Base-by-base conservation (phyloP, 176 grass and related monocot species). In the Eremochloa ophiuroides region DNA sequence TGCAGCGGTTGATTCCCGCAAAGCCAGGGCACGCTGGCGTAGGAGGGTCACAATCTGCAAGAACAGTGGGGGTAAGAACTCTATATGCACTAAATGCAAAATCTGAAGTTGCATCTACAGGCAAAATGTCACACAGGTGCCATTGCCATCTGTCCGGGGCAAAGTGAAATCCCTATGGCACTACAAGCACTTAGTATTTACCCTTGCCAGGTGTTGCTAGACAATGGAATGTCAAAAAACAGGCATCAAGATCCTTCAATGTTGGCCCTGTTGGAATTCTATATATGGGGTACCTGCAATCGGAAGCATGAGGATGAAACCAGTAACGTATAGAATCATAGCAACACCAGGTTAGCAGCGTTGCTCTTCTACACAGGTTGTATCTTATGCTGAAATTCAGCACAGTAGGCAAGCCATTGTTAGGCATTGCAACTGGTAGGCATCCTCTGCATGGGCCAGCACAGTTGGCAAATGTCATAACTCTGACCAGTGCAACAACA, bases 271-370 rank as follows among this genome's bases (percentile, higher is more conserved):
- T 96, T 22, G 97, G 97, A 75, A 99, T 99, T 89, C 97, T 89
- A 85, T 99, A 99, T 87, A 99, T 99, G 33, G 97, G 97, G 73
- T 99, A 99, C 97, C 97, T 99, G 91, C 86, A 94, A 88, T 83
- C 26, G 56, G 82, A 82, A 90, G 85, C 79, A 86, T 9, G 73
- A 88, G 78, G 88, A 86, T 86, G 88, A 89, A 89, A 89, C 88
- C 88, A 89, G 79, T 61, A 90, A 88, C 48, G 83, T 76, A 94
- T 82, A 74, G 84, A 87, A 82, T 71, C 81, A 63, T 73, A 91
- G 79, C 83, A 80, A 71, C 80, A 89, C 88, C 53, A 81, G 50
- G 18, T 40, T 37, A 73, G 78, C 73, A 82, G 88, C 71, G 83
- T 82, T 89, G 88, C 88, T 89, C 88, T 89, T 89, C 88, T 89